Base-by-base conservation (phyloP, 306 rosid species). In the Cucumis cinereus region DNA sequence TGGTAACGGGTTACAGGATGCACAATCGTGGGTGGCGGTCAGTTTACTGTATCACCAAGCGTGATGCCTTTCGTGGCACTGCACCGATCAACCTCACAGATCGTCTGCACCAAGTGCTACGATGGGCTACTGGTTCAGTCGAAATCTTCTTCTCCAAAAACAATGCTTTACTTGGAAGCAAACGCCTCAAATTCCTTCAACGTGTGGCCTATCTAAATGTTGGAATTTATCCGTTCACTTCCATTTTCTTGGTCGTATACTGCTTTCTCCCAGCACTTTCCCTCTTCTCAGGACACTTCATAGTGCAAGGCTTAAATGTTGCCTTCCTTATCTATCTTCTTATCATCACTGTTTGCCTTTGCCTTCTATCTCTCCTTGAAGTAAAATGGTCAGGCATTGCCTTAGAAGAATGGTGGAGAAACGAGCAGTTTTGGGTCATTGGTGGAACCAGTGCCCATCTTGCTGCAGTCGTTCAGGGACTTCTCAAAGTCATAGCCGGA, bases 1-100 rank as follows among this genome's bases (percentile, higher is more conserved):
- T 92, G 77, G 90, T 92, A 57, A 92, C 93, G 0, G 97, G 97
- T 15, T 92, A 90, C 69, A 58, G 97, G n/a, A 92, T 92, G 97
- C 97, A 92, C 84, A 92, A 92, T 54, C 93, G 96, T 6, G 97
- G 97, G 6, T 92, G 97, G 97, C 78, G 97, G 77, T 90, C 97
- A 0, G 79, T 90, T 22, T 92, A 92, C 66, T 92, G 97, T 84
- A 70, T 92, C 74, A 92, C 97, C 16, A 92, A 85, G 78, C 86
- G 96, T 1, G 97, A 92, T 3, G 96, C 96, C 19, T 92, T 92
- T 77, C 96, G 88, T 0, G 97, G 96, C 53, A 83, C 96, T 0
- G 96, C 97, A 15, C 97, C 97, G 0, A 92, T 92, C 77, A 92
- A 92, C 63, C 92, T 92, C 55, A 92, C 97, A 0, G 97, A 92